Evolutionary conservation across 345 rosid species (phyloP).

Genomic region (Lumnitzera racemosa): DNA sequence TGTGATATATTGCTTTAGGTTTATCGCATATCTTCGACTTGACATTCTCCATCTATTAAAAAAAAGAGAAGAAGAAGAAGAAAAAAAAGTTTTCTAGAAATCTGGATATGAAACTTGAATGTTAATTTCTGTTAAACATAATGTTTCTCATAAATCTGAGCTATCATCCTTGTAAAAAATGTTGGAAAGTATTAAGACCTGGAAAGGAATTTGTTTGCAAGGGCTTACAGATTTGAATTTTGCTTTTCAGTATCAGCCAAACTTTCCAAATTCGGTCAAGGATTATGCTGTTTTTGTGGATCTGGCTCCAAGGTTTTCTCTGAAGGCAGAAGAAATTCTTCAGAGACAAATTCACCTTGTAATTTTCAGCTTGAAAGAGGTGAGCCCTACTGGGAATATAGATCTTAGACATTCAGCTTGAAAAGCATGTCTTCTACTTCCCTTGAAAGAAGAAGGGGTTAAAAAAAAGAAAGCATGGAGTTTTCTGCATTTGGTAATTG

Average conservation of each 20-base stretch:
- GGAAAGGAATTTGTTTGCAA: neutral
- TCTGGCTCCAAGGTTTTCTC: conserved; percentile 77
- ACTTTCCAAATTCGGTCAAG: conserved; percentile 69
- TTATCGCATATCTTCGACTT: neutral
- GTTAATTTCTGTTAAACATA: no score
- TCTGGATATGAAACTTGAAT: no score
- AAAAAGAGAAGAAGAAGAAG: no score
- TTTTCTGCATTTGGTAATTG: neutral
- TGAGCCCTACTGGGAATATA: conserved; percentile 12
- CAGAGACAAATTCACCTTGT: conserved; percentile 76
- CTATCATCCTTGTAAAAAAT: no score
- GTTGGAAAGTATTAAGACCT: neutral
- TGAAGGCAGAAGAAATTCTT: conserved; percentile 79
- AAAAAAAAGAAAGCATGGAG: neutral
- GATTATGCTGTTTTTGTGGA: conserved; percentile 85
- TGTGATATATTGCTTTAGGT: no score
- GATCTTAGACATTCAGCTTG: neutral
- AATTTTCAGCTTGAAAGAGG: conserved; percentile 67
- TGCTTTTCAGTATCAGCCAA: conserved; percentile 60
- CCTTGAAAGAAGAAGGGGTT: no score
- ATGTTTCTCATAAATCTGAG: no score
- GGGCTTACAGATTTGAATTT: conserved; percentile 8
- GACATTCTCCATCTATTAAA: no score
- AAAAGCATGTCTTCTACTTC: neutral
- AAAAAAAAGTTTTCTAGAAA: no score